phyloP scores from a whole-genome alignment of 2,329 filamentous ascomycete genomes.

The Neurospora crassa region DNA sequence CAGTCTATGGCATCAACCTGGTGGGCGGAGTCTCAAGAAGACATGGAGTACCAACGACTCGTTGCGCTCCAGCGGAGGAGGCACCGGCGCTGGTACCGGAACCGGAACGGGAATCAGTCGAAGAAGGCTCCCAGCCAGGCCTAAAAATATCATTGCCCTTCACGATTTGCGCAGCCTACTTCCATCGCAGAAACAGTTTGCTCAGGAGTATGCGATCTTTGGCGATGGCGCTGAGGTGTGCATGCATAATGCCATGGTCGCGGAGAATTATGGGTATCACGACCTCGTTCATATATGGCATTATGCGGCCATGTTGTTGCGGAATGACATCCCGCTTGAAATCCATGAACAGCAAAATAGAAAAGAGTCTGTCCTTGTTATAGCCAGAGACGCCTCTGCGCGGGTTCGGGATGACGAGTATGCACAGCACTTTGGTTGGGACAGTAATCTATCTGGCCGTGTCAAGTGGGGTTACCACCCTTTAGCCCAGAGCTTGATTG shows the following conservation, averaged over 20 bases:
- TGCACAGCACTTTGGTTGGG: conserved; percentile 2
- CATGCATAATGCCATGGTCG: conserved; percentile 71
- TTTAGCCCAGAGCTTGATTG: conserved; percentile 50
- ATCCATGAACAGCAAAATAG: conserved; percentile 43
- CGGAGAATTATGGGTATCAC: conserved; percentile 56
- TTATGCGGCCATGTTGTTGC: conserved; percentile 67
- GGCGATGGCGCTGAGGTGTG: conserved; percentile 76
- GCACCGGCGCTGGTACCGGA: conserved; percentile 49
- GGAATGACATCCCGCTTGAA: conserved; percentile 64
- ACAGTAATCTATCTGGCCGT: conserved; percentile 38
- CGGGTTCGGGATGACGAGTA: conserved; percentile 23
- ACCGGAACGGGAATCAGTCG: conserved; percentile 45
- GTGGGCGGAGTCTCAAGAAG: conserved; percentile 39
- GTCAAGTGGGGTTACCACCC: conserved; percentile 62
- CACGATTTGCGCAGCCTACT: conserved; percentile 60
- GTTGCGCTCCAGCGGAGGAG: conserved; percentile 49
- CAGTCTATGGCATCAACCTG: conserved; percentile 44
- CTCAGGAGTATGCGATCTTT: conserved; percentile 72
- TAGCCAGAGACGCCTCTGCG: conserved; percentile 53
- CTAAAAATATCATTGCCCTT: conserved; percentile 65
- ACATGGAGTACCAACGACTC: conserved; percentile 49
- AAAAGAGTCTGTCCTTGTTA: conserved; percentile 54
- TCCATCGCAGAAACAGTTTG: conserved; percentile 71
- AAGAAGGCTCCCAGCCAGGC: conserved; percentile 31
- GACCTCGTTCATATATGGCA: conserved; percentile 79